Conservation (phyloP, 805 yeast species). For the Lipomyces spencermartinsiae region DNA sequence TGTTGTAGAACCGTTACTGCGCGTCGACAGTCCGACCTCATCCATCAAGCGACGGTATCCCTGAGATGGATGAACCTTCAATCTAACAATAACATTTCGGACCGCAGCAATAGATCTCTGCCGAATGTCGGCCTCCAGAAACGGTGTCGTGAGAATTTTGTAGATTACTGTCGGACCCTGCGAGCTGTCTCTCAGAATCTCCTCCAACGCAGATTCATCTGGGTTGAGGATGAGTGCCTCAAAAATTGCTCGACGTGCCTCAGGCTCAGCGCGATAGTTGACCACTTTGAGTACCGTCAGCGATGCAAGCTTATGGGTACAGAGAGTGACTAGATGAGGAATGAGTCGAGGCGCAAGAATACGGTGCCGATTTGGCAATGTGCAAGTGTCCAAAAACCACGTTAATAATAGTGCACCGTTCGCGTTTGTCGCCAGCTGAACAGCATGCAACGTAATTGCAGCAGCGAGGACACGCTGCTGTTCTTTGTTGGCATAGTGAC, state of each 20-base stretch:
- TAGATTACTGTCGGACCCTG: slow-evolving; percentile 80
- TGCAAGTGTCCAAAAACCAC: slow-evolving; percentile 91
- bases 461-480: slow-evolving; percentile 77
- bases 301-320: slow-evolving; percentile 84
- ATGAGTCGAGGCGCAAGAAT: slow-evolving; percentile 67
- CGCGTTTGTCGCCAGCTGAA: slow-evolving; percentile 77
- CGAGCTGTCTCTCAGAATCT: slow-evolving; percentile 66
- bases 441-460: slow-evolving; percentile 77
- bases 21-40: slow-evolving; percentile 73
- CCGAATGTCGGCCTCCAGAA: slow-evolving; percentile 61
- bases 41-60: slow-evolving; percentile 87
- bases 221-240: slow-evolving; percentile 65
- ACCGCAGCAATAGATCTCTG: slow-evolving; percentile 66
- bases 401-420: slow-evolving; percentile 90
- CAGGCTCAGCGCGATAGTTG: slow-evolving; percentile 68
- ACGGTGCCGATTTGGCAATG: slow-evolving; percentile 66
- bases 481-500: slow-evolving; percentile 68
- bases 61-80: slow-evolving; percentile 61
- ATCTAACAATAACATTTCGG: slow-evolving; percentile 64
- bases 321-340: slow-evolving; percentile 66
- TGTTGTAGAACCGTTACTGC: slow-evolving; percentile 10
- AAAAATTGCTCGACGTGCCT: slow-evolving; percentile 67
- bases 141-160: slow-evolving; percentile 77
- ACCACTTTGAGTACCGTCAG: slow-evolving; percentile 80
- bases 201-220: slow-evolving; percentile 50